Evolutionary conservation across 768 basidiomycete genomes (phyloP).

Genomic region (Serendipita sp.): DNA sequence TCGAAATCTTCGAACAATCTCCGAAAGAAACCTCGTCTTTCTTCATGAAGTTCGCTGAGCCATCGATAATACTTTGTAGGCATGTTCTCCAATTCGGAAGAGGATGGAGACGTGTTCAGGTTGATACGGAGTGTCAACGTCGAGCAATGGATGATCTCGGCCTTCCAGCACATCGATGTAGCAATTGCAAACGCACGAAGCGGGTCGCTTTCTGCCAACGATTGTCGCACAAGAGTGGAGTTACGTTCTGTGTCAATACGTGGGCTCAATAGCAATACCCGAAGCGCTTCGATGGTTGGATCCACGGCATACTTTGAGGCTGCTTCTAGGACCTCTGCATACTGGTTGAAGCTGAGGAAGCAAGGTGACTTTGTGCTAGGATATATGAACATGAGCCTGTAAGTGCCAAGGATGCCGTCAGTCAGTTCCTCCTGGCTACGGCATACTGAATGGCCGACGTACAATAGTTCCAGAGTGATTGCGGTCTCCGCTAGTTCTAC

Average conservation of each 20-base stretch:
- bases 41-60: neutral
- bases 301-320: conserved; percentile 1
- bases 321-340: neutral
- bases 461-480: conserved; percentile 2
- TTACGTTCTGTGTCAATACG: neutral
- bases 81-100: neutral
- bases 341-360: conserved; percentile 3
- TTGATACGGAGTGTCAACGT: neutral
- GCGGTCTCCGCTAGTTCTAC: neutral
- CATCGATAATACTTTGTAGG: neutral
- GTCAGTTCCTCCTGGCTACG: neutral
- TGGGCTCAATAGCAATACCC: neutral
- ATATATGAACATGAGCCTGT: conserved; percentile 1
- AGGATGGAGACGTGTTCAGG: neutral
- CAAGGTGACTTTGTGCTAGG: conserved; percentile 1
- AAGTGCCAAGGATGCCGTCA: neutral
- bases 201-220: neutral
- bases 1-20: conserved; percentile 5
- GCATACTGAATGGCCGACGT: neutral
- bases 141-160: neutral
- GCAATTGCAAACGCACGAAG: neutral
- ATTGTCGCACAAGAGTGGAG: neutral
- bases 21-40: neutral
- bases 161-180: neutral
- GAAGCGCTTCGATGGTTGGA: neutral